Percentiles rank a stretch among this genome's conserved stretches.
These are phyloP conservation scores for Phytophthora palmivora DNA, from an alignment of 352 stramenopile genomes.

Conservation along the genomic window DNA sequence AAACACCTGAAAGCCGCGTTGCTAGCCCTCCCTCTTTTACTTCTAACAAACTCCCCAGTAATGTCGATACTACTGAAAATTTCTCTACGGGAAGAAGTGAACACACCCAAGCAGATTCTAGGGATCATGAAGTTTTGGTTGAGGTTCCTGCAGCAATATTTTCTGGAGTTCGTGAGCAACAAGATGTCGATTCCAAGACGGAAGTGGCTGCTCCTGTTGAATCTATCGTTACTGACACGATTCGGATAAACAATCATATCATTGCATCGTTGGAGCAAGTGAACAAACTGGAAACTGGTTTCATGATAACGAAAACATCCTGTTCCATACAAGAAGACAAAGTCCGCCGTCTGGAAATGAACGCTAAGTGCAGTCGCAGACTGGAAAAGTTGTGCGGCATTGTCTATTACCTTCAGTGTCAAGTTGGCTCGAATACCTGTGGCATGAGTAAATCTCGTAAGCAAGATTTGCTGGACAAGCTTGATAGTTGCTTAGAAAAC, in stretches of 20 bases:
- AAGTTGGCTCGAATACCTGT: slow-evolving; percentile 34
- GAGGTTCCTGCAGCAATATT: neutral
- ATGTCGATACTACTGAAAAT: neutral
- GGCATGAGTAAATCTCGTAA: slow-evolving; percentile 21
- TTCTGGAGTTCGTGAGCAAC: neutral
- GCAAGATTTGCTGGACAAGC: slow-evolving; percentile 35
- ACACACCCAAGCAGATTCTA: neutral
- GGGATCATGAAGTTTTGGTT: neutral
- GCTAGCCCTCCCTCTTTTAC: slow-evolving; percentile 12
- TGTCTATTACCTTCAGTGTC: slow-evolving; percentile 46
- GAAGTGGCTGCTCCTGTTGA: neutral
- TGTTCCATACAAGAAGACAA: slow-evolving; percentile 38
- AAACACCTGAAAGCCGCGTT: slow-evolving; percentile 17
- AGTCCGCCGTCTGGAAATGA: slow-evolving; percentile 30
- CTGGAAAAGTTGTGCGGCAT: slow-evolving; percentile 37
- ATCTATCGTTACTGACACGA: slow-evolving; percentile 26
- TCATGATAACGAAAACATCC: slow-evolving; percentile 21
- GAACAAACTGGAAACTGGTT: slow-evolving; percentile 32
- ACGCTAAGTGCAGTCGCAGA: slow-evolving; percentile 22
- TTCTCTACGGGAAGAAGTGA: slow-evolving; percentile 4
- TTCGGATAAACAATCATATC: slow-evolving; percentile 43
- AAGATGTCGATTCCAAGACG: neutral
- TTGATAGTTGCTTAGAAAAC: slow-evolving; percentile 38
- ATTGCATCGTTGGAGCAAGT: slow-evolving; percentile 40
- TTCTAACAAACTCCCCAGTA: slow-evolving; percentile 1